Evolutionary conservation across 2,329 filamentous ascomycete species (phyloP).

Genomic region (Westerdykella ornata): DNA sequence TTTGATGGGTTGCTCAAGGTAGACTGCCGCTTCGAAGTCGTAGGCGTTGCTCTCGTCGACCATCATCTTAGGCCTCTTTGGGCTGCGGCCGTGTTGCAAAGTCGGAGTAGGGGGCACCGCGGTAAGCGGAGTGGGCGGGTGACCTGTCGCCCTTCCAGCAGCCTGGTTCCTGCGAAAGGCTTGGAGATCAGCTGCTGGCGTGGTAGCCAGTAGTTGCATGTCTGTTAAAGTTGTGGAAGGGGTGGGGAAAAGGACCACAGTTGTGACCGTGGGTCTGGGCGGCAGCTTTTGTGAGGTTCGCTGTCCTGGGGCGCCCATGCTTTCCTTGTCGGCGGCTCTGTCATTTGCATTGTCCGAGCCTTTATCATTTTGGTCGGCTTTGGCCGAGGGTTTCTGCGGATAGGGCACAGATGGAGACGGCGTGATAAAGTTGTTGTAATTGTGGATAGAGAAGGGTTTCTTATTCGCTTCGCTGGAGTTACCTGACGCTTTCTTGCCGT

Average conservation of each 20-base stretch:
- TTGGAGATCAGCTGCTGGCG: conserved; percentile 51
- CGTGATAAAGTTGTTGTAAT: conserved; percentile 82
- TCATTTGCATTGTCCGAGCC: conserved; percentile 23
- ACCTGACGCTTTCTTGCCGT: conserved; percentile 47
- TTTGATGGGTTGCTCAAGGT: conserved; percentile 65
- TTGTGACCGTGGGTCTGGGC: conserved; percentile 54
- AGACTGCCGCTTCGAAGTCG: conserved; percentile 68
- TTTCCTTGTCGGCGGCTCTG: conserved; percentile 49
- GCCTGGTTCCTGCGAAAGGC: conserved; percentile 46
- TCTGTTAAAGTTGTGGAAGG: conserved; percentile 68
- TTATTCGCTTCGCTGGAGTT: conserved; percentile 48
- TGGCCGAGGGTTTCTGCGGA: conserved; percentile 38
- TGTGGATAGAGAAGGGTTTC: conserved; percentile 78
- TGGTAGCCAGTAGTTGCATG: conserved; percentile 67
- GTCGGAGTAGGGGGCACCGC: conserved; percentile 50
- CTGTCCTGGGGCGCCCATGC: conserved; percentile 49
- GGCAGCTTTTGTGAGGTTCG: conserved; percentile 43
- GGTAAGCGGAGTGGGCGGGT: conserved; percentile 60
- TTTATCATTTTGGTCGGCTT: conserved; percentile 22
- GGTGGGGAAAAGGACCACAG: conserved; percentile 80
- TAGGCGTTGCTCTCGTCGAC: conserved; percentile 67
- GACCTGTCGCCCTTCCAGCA: conserved; percentile 42
- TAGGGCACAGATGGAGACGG: conserved; percentile 80
- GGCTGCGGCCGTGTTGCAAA: conserved; percentile 56
- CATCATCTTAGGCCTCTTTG: conserved; percentile 66